Base-by-base conservation (phyloP, 208 protist genomes). In the Leishmania turanica region DNA sequence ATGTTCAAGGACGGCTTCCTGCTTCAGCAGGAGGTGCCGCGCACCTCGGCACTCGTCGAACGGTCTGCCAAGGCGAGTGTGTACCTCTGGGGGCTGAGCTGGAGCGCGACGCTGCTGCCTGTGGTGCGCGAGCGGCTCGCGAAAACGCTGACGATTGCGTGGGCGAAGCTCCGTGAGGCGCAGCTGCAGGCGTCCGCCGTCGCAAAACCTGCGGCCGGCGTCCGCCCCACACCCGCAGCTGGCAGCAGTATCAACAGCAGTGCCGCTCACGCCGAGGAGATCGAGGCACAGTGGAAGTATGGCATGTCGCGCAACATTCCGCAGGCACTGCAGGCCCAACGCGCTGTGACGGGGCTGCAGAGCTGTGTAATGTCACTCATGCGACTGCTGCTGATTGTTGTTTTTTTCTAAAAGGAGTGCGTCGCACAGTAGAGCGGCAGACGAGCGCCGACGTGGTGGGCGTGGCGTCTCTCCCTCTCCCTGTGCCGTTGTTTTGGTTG, bases 1-100 rank as follows among this genome's bases (percentile, higher is more conserved):
- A 92, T 97, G 89, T 84, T 95, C 83, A 78, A 87, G 17, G 94
- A 97, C 71, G 94, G 94, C 58, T 89, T 90, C 65, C 82, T 95
- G 4, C 76, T 74, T 13, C 90, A 93, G 84, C 92, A 94, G 75
- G 94, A 95, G 82, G 84, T 96, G 42, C 90, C 92, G 17, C 86
- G 90, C 53, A 87, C 64, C 34, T 85, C 84, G 5, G 77, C 80
- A 0, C 34, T 91, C 70, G 88, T 77, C 13, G 94, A 97, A 53
- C 82, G 94, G 34, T 70, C 82, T 17, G 86, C 91, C 27, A 93
- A 93, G 79, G 81, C 85, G 8, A 87, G 84, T 70, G 82, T 93
- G 47, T 97, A 92, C 78, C 75, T 97, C 8, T 97, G 94, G 91
- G 81, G 83, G 78, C 78, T 80, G 74, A 83, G 82, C 77, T 87